Evolutionary conservation across 495 filamentous ascomycete genomes (phyloP).

Genomic region (Aeminium ludgeri): DNA sequence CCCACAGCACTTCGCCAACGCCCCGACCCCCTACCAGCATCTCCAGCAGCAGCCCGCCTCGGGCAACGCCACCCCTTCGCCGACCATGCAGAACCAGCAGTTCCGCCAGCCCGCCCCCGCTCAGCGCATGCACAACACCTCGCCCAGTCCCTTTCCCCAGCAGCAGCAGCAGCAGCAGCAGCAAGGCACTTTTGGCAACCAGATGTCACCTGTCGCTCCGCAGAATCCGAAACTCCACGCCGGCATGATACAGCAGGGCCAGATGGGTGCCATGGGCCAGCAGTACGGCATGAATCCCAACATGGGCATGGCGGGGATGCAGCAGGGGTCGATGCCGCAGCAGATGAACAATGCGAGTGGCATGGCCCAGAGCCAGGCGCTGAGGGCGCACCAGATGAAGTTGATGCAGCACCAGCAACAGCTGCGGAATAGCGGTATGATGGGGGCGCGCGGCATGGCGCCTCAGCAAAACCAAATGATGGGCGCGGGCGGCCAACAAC

Average conservation of each 20-base stretch:
- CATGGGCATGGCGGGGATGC: conserved; percentile 6
- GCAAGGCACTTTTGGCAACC: conserved; percentile 43
- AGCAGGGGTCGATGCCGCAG: conserved; percentile 2
- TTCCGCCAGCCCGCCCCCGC: conserved; percentile 41
- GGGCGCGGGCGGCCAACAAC: conserved; percentile 16
- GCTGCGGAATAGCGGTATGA: conserved; percentile 25
- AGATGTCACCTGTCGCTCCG: conserved; percentile 66
- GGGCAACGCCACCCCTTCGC: conserved; percentile 71
- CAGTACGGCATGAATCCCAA: conserved; percentile 7
- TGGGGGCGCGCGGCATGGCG: conserved; percentile 17
- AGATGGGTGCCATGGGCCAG: conserved; percentile 9
- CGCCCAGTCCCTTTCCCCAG: conserved; percentile 75
- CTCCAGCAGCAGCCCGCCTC: conserved; percentile 70
- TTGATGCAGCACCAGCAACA: conserved; percentile 47
- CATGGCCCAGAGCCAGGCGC: conserved; percentile 19
- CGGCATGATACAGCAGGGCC: conserved; percentile 29
- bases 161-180: conserved; percentile 29
- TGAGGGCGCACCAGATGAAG: conserved; percentile 27
- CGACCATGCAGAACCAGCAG: conserved; percentile 61
- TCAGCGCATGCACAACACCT: conserved; percentile 70
- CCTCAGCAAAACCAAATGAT: conserved; percentile 14
- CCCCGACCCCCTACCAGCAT: conserved; percentile 59
- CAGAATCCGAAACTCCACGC: conserved; percentile 41
- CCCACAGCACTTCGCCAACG: conserved; percentile 38
- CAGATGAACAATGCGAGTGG: conserved; percentile 30